These are phyloP conservation scores for Globisporangium solare DNA, from an alignment of 352 stramenopile genomes.

Conservation along the genomic window DNA sequence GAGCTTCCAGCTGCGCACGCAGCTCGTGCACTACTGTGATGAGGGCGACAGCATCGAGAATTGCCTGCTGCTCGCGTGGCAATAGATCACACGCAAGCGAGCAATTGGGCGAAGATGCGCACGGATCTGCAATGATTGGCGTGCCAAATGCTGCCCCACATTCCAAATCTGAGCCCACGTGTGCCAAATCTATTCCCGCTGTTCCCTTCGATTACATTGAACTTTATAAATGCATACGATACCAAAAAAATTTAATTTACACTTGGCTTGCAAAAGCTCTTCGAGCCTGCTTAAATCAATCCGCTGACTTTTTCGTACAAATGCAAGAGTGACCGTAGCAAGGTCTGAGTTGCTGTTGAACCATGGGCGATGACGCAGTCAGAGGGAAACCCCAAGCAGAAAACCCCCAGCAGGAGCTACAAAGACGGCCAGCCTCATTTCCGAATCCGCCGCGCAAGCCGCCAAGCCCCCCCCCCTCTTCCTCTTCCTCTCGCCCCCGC, in stretches of 20 bases:
- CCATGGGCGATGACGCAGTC: not conserved
- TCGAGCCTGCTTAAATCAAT: too few species aligned
- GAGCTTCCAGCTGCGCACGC: slow-evolving; percentile 44
- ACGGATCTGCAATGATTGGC: not conserved
- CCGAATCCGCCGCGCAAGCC: slow-evolving; percentile 1
- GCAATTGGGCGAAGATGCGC: too few species aligned
- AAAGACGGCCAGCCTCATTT: slow-evolving; percentile 3
- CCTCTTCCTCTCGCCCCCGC: not conserved
- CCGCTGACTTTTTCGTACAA: too few species aligned
- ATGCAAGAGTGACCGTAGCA: too few species aligned
- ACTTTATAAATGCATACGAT: too few species aligned
- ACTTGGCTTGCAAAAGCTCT: too few species aligned
- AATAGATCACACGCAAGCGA: too few species aligned
- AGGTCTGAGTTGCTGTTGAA: too few species aligned
- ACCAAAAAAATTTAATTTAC: too few species aligned
- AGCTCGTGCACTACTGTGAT: slow-evolving; percentile 78
- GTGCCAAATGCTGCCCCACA: not conserved
- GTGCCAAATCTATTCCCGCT: too few species aligned
- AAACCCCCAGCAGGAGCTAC: not conserved
- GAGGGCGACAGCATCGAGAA: slow-evolving; percentile 75
- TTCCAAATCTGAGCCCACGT: not conserved
- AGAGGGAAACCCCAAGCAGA: not conserved
- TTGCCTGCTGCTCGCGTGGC: slow-evolving; percentile 71
- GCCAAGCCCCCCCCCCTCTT: not conserved
- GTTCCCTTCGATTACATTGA: too few species aligned